These are phyloP conservation scores for Colletotrichum paranaense DNA, from an alignment of 2,329 filamentous ascomycete genomes.

Conservation along the genomic window DNA sequence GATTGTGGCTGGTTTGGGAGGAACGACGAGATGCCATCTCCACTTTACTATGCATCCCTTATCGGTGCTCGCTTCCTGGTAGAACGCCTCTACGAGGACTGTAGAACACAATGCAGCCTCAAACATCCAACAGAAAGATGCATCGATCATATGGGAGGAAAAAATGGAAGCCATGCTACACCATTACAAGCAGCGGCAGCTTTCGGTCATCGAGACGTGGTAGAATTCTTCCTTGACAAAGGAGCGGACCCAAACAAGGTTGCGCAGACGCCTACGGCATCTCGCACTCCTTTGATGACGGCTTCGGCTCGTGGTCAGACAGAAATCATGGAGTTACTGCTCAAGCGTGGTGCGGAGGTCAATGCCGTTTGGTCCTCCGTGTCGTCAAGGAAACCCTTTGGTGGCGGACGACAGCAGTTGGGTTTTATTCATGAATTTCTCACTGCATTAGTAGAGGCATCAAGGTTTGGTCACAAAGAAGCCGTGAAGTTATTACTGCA, in stretches of 20 bases:
- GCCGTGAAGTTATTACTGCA: too few relatives aligned
- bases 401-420: too few relatives aligned
- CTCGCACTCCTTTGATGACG: not conserved
- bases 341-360: not conserved
- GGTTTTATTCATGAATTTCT: too few relatives aligned
- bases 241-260: not conserved
- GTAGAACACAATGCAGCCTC: too few relatives aligned
- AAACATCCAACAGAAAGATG: too few relatives aligned
- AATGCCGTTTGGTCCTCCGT: not conserved
- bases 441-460: too few relatives aligned
- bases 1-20: too few relatives aligned
- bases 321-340: not conserved
- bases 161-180: too few relatives aligned
- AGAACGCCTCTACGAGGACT: not conserved
- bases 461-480: too few relatives aligned
- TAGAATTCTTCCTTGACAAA: not conserved
- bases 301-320: not conserved
- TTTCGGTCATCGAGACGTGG: not conserved
- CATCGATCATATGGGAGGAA: too few relatives aligned
- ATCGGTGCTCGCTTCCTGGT: not conserved
- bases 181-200: not conserved
- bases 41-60: not conserved
- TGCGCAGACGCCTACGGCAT: accelerated
- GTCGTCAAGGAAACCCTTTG: too few relatives aligned
- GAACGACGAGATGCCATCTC: not conserved